Evolutionary conservation across 179 eudicot genomes (phyloP).

Genomic region (Spinacia oleracea): DNA sequence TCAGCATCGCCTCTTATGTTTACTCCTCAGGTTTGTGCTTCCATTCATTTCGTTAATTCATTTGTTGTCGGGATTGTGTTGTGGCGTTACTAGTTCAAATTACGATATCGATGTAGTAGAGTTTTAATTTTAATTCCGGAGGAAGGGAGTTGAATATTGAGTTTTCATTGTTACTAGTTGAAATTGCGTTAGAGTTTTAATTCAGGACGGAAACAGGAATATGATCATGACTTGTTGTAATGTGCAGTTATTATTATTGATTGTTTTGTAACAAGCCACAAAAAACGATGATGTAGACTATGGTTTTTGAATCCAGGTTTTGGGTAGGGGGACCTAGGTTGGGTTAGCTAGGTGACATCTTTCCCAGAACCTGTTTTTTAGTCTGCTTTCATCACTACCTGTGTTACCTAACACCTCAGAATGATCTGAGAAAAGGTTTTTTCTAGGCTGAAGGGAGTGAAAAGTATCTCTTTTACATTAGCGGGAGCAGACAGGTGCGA

Average conservation of each 20-base stretch:
- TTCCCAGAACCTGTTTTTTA: background rate
- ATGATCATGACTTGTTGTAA: background rate
- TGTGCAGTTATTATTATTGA: background rate
- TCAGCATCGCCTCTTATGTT: conserved; percentile 59
- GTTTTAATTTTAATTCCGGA: too few species aligned
- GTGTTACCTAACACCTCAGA: too few species aligned
- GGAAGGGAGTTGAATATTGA: too few species aligned
- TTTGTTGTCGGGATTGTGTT: background rate
- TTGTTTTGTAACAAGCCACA: background rate
- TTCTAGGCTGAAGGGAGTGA: too few species aligned
- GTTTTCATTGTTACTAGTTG: background rate
- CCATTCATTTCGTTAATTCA: background rate
- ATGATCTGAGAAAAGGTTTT: too few species aligned
- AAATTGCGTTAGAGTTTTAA: background rate
- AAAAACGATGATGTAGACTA: background rate
- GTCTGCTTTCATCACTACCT: background rate
- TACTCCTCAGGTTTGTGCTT: conserved; percentile 51
- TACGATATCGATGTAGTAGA: too few species aligned
- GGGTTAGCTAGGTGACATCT: background rate
- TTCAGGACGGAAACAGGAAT: background rate
- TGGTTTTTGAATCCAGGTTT: background rate
- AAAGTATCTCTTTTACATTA: too few species aligned
- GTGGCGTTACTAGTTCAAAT: too few species aligned
- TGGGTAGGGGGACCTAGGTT: background rate
- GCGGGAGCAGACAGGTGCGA: too few species aligned